Percentiles rank a stretch among this genome's conserved stretches.
Evolutionary conservation across 805 yeast genomes (phyloP).

Genomic region (Pichia phayaonensis): DNA sequence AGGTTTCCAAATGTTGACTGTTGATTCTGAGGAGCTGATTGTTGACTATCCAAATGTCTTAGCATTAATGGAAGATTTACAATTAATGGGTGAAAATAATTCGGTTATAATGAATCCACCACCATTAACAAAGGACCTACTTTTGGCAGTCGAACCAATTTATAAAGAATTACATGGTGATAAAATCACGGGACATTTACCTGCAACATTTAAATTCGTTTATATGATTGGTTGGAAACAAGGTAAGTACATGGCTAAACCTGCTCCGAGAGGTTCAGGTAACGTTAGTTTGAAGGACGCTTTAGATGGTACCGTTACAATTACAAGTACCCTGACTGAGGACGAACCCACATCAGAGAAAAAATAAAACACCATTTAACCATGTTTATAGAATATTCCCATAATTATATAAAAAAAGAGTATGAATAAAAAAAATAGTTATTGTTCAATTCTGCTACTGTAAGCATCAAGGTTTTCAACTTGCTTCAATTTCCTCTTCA

Average conservation of each 20-base stretch:
- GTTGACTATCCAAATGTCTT: constrained; percentile 71
- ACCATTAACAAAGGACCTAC: constrained; percentile 49
- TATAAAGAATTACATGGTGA: constrained; percentile 68
- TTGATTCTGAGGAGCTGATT: constrained; percentile 76
- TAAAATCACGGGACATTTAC: constrained; percentile 42
- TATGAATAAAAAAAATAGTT: background rate
- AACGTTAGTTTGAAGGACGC: constrained; percentile 63
- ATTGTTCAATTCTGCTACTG: too few species aligned
- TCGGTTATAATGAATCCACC: constrained; percentile 35
- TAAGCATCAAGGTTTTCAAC: background rate
- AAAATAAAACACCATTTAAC: background rate
- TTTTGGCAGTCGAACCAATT: constrained; percentile 71
- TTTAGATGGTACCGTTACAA: constrained; percentile 21
- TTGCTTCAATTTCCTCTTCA: background rate
- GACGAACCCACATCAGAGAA: constrained; percentile 7
- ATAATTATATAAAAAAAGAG: background rate
- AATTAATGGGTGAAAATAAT: constrained; percentile 80
- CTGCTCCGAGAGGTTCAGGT: constrained; percentile 66
- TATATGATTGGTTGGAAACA: constrained; percentile 90
- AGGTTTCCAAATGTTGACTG: constrained; percentile 71
- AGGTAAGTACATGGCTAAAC: constrained; percentile 60
- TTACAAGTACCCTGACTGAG: constrained; percentile 13
- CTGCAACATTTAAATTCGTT: constrained; percentile 71
- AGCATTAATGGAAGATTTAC: constrained; percentile 62
- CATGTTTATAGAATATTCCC: background rate